Evolutionary conservation across 768 basidiomycete genomes (phyloP).

Genomic region (Rhodotorula toruloides): DNA sequence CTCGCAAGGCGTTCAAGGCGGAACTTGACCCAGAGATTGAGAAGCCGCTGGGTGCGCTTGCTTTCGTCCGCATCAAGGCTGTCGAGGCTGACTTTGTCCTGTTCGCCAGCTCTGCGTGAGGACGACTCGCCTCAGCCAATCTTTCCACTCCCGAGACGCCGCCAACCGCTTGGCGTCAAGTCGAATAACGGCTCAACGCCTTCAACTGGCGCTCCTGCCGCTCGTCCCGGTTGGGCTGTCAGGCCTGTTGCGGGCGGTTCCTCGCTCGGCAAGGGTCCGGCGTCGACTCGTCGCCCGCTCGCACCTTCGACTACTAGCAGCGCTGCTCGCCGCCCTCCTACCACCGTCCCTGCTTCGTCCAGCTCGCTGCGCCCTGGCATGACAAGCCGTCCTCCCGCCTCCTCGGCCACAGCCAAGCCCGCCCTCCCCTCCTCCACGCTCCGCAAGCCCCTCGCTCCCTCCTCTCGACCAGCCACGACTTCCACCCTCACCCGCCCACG

Average conservation of each 20-base stretch:
- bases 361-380: no score
- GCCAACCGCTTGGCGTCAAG: background rate
- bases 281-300: no score
- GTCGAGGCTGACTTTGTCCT: background rate
- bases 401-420: background rate
- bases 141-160: conserved; percentile 7
- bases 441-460: background rate
- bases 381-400: conserved; percentile 2
- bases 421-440: background rate
- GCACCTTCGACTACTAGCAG: background rate
- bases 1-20: background rate
- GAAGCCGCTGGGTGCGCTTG: background rate
- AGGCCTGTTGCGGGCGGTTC: no score
- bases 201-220: background rate
- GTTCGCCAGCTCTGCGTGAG: background rate
- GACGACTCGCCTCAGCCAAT: background rate
- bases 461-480: background rate
- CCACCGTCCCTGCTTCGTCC: no score
- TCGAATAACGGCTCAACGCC: background rate
- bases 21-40: background rate
- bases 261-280: no score
- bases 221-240: no score
- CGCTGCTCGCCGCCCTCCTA: no score
- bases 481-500: background rate
- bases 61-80: background rate